Evolutionary conservation across 768 basidiomycete species (phyloP), one percentile per base, ranked within the genome.

Genomic region (Paxillus involutus): DNA sequence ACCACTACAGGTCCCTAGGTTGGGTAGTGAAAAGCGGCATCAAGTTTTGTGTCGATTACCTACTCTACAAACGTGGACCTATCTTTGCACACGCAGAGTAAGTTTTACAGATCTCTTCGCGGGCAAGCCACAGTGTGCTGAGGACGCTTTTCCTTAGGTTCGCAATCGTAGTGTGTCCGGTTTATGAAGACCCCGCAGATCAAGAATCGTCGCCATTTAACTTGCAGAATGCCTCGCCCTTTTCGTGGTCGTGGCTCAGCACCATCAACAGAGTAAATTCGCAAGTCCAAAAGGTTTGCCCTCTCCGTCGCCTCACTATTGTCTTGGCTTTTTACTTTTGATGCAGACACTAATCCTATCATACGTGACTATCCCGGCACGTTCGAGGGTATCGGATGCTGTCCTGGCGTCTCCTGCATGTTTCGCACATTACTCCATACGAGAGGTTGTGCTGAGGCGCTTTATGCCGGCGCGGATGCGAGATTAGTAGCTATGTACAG

Each of bases 51-150:
- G 89, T 89, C 37, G 97, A 99, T 64, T 94, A 89, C 73, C 80
- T 99, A 10, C 73, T 98, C 26, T 99, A 99, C 70, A 94, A 92
- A 62, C 83, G 91, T 12, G 97, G 97, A 0, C 94, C 96, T 3
- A 91, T 96, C 1, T 98, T 98, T 70, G 76, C 86, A 5, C 97
- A 99, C 69, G 95, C 97, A 10, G 95, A 98, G 94, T 98, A 67
- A 63, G 90, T 73, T 21, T 8, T 16, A 4, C 41, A 32, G 5
- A 24, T 21, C 16, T 8, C n/a, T 17, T 12, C n/a, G 6, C 16
- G 24, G 26, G 35, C 4, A 3, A 6, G 26, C 24, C 24, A 14
- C 4, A 21, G 44, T 30, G 14, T 48, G 12, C 41, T 63, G 26
- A 53, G 21, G 30, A 3, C 12, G 44, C 24, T 26, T 19, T 14